Evolutionary conservation across 2,329 filamentous ascomycete species (phyloP).

Genomic region (Diaporthe eres): DNA sequence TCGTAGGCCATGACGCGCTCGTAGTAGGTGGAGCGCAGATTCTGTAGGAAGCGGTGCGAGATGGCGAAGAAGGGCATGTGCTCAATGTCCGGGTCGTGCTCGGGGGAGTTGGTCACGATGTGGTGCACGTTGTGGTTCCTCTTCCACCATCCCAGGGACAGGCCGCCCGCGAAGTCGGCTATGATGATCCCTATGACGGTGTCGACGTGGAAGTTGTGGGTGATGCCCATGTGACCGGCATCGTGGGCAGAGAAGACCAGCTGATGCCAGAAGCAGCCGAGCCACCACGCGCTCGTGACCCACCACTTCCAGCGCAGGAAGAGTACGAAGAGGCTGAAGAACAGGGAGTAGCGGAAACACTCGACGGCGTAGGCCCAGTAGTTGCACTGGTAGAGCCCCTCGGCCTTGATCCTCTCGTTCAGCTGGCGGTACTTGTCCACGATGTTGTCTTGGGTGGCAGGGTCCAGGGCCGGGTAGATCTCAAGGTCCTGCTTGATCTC

Average conservation of each 20-base stretch:
- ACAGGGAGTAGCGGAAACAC: conserved; percentile 76
- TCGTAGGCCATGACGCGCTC: conserved; percentile 86
- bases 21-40: conserved; percentile 85
- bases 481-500: conserved; percentile 82
- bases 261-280: conserved; percentile 94
- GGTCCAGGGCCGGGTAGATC: conserved; percentile 85
- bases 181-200: conserved; percentile 90
- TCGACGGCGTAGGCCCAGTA: conserved; percentile 86
- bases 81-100: conserved; percentile 96
- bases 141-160: conserved; percentile 98
- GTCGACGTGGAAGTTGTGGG: conserved; percentile 88
- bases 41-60: conserved; percentile 83
- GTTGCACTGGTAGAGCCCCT: conserved; percentile 87
- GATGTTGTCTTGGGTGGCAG: conserved; percentile 80
- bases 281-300: conserved; percentile 76
- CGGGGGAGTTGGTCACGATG: conserved; percentile 93
- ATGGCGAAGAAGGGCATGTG: conserved; percentile 92
- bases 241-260: conserved; percentile 95
- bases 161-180: conserved; percentile 88
- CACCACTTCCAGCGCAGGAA: conserved; percentile 78
- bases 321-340: conserved; percentile 74
- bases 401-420: conserved; percentile 77
- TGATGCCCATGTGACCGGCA: conserved; percentile 97
- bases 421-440: conserved; percentile 86
- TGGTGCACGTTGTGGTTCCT: conserved; percentile 96